Evolutionary conservation across 1,284 basidiomycete species (phyloP), one percentile per base, ranked within the genome.

Genomic region (Ustilago trichophora): DNA sequence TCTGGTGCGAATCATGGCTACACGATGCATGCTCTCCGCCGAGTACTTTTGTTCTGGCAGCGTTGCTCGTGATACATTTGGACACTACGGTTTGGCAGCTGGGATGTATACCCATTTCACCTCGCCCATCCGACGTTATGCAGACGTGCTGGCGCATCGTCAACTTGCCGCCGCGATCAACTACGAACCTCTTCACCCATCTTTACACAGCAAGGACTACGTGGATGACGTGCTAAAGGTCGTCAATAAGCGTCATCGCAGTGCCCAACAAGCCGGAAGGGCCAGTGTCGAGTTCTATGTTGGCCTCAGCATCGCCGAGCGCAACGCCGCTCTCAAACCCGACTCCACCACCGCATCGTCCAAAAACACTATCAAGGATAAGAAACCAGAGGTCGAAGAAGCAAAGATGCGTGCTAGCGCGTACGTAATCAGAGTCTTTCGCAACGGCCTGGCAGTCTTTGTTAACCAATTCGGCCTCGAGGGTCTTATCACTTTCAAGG

Each of bases 61-160:
- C 71, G 93, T 98, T 4, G 88, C 90, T 0, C 88, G 90, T 56
- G 93, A 97, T 74, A 90, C 92, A 0, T 99, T 97, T 81, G 90
- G 91, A 2, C 96, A 98, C 83, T 98, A 99, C 80, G 96, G 96
- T 50, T 87, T 99, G 16, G 96, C 96, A 0, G 94, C 88, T 74
- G 88, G 90, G 0, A 99, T 99, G 71, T 99, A 98, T 83, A 99
- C 96, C 0, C 96, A 98, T 82, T 98, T 98, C 82, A 98, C 95
- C 13, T 73, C 60, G 15, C 63, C 65, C 29, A 71, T 68, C 55
- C 50, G 72, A 40, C 50, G 71, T 42, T 75, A 75, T 33, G 51
- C 73, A 87, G 96, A 99, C 82, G 91, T 98, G 3, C 86, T 99
- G 19, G 94, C 88, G 0, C 96, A 99, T 82, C 89, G 96, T 19